Percentiles rank a stretch among this genome's conserved stretches.
These are phyloP conservation scores for Paramecium caudatum DNA, from an alignment of 73 alveolate species.

Conservation along the genomic window DNA sequence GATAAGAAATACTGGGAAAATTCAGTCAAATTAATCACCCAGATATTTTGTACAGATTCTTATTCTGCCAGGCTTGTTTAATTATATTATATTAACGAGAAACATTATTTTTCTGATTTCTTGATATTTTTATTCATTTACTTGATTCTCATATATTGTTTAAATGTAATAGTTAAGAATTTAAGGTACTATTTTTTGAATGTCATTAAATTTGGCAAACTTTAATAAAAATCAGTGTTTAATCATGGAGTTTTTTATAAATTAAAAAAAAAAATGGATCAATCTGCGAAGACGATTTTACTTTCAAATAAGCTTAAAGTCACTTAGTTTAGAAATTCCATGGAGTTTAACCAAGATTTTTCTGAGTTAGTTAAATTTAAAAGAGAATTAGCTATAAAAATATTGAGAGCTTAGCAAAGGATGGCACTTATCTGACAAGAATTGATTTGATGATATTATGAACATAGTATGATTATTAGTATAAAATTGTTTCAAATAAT, in stretches of 20 bases:
- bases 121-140: no score
- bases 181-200: no score
- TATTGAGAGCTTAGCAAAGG: background rate
- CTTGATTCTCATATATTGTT: no score
- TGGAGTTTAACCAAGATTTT: background rate
- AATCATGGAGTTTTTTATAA: conserved; percentile 16
- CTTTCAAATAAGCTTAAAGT: background rate
- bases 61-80: no score
- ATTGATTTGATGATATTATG: background rate
- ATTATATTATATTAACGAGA: no score
- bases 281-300: background rate
- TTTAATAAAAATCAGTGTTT: no score
- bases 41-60: no score
- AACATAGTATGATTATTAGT: background rate
- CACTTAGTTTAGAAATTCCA: background rate
- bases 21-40: no score
- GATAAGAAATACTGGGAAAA: no score
- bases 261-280: background rate
- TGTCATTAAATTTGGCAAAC: no score
- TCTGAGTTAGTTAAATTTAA: background rate
- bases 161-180: no score
- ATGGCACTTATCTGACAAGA: background rate
- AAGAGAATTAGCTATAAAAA: background rate
- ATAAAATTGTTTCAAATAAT: background rate
- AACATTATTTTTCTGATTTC: no score